A percentile compares a stretch with the other conserved stretches of the same genome.
phyloP scores from a whole-genome alignment of 805 yeast species.

The Huiozyma sinensis region DNA sequence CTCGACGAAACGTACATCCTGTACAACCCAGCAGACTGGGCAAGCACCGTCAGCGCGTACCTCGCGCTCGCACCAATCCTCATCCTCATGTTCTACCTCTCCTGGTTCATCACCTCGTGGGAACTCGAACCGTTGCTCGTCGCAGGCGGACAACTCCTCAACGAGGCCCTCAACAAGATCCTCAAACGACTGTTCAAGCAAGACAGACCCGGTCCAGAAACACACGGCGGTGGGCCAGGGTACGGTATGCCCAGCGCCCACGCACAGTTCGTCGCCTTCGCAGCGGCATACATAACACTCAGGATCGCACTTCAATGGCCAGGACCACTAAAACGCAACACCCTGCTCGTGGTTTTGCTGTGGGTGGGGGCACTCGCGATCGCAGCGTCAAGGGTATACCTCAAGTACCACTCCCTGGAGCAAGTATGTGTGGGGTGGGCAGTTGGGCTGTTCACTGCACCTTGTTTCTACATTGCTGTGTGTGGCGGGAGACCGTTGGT shows the following conservation, averaged over 20 bases:
- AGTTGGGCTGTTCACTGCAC: conserved; percentile 53
- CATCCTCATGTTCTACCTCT: conserved; percentile 63
- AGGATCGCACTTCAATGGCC: conserved; percentile 10
- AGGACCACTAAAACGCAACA: neutral
- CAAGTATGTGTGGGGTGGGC: conserved; percentile 70
- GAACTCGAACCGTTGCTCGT: conserved; percentile 78
- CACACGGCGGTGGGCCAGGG: conserved; percentile 33
- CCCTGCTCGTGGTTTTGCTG: conserved; percentile 1
- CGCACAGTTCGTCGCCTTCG: conserved; percentile 89
- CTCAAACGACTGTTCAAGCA: conserved; percentile 55
- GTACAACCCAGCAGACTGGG: conserved; percentile 54
- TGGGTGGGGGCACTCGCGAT: conserved; percentile 25
- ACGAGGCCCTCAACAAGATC: conserved; percentile 62
- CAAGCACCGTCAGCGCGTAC: conserved; percentile 55
- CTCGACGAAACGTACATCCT: conserved; percentile 81
- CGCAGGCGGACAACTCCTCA: conserved; percentile 75
- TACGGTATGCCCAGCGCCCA: conserved; percentile 98
- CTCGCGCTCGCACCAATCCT: conserved; percentile 75
- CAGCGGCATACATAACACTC: conserved; percentile 15
- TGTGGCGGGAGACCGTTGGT: too few species aligned
- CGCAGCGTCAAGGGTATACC: conserved; percentile 68
- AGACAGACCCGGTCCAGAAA: conserved; percentile 53
- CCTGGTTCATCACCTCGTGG: conserved; percentile 74
- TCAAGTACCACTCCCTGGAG: conserved; percentile 60
- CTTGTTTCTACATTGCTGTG: conserved; percentile 36